Evolutionary conservation across 2,329 filamentous ascomycete species (phyloP), one percentile per base, ranked within the genome.

Genomic region (Xylariaceae sp.): DNA sequence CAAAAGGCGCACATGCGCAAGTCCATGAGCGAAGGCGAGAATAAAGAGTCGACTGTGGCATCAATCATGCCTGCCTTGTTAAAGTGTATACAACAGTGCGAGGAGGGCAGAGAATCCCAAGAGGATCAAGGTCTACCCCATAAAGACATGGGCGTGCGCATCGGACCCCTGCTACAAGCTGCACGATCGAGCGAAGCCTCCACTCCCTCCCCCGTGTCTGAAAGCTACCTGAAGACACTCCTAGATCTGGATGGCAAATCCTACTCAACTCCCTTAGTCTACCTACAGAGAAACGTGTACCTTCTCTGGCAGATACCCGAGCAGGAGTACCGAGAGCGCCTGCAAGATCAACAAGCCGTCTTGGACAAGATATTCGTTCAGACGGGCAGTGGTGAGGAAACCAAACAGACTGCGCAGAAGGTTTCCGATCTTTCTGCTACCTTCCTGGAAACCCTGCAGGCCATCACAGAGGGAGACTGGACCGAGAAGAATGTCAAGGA

Each of bases 1-100:
- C 90, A 97, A 52, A 65, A 64, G 15, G 61, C 51, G 1, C 70
- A 72, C 51, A 55, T 68, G 56, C 58, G 51, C 45, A 63, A 60
- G 51, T 54, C 57, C 1, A 51, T 59, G 10, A 37, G 30, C 48
- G 39, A 57, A 39, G 48, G 48, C 7, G 51, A 10, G 4, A 53
- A 49, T 10, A 56, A 57, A n/a, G 53, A 57, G 49, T 35, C 48
- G 7, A 13, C 47, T 30, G 37, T 62, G 7, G 53, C 52, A 37
- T 48, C 59, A 7, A 17, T 68, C 8, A 39, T 66, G 15, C 63
- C 62, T 1, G 35, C 9, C 1, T 7, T 67, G 15, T 49, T 53
- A 55, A 58, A 55, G 17, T 45, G 44, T n/a, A 57, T 67, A 37
- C 11, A 8, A 39, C 51, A 62, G 17, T 61, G 45, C 53, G 65